Evolutionary conservation across 192 early-diverging fungal species (phyloP).

Genomic region (Mortierella claussenii): DNA sequence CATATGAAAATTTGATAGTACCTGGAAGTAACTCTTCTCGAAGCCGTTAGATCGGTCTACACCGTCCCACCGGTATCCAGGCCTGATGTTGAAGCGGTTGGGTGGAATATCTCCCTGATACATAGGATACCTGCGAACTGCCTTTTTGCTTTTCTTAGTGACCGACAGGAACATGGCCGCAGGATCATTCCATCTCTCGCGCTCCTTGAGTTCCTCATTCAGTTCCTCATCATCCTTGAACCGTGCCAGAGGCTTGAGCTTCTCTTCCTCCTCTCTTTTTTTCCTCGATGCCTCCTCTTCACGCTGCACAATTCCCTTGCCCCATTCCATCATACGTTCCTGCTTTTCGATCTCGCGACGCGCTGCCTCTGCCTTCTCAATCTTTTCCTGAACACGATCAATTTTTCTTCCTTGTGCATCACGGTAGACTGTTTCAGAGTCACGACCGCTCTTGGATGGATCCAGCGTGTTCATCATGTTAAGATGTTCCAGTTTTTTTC

Average conservation of each 20-base stretch:
- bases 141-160: constrained; percentile 54
- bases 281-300: constrained; percentile 54
- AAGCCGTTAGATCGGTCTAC: constrained; percentile 73
- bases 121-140: constrained; percentile 52
- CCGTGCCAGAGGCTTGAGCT: constrained; percentile 63
- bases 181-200: constrained; percentile 73
- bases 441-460: constrained; percentile 32
- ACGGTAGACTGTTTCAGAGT: constrained; percentile 54
- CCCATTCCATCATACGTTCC: constrained; percentile 67
- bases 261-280: constrained; percentile 53
- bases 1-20: constrained; percentile 14
- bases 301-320: constrained; percentile 64
- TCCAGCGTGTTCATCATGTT: constrained; percentile 17
- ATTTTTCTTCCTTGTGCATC: constrained; percentile 56
- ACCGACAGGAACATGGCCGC: constrained; percentile 64
- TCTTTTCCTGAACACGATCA: constrained; percentile 54
- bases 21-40: constrained; percentile 63
- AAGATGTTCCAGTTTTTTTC: constrained; percentile 12
- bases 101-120: constrained; percentile 73
- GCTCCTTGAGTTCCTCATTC: constrained; percentile 69
- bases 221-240: constrained; percentile 71
- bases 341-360: constrained; percentile 60
- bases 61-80: constrained; percentile 78
- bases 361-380: constrained; percentile 56
- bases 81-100: constrained; percentile 72